Conservation (phyloP, 2,329 filamentous ascomycete species). For the Orbilia quercus region DNA sequence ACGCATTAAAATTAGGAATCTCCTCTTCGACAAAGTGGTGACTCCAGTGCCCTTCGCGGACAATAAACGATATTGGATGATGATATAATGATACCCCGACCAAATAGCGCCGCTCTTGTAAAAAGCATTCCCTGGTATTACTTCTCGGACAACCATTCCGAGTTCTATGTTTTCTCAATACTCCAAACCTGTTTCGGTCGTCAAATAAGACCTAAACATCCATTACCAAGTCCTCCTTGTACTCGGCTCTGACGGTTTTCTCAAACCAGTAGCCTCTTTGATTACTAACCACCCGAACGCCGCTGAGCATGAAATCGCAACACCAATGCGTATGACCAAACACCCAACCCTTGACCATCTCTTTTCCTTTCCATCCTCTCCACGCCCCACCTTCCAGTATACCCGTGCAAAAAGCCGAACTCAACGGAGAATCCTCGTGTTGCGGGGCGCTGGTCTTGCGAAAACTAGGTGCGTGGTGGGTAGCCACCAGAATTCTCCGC, state of each 20-base stretch:
- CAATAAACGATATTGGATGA: constrained; percentile 25
- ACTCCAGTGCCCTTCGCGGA: constrained; percentile 21
- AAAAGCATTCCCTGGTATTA: constrained; percentile 17
- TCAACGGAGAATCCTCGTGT: constrained; percentile 66
- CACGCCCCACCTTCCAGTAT: constrained; percentile 60
- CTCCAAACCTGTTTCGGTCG: too few species aligned
- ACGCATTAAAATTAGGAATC: constrained; percentile 17
- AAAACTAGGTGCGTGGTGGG: constrained; percentile 70
- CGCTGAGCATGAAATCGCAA: constrained; percentile 61
- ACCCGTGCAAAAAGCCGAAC: constrained; percentile 69
- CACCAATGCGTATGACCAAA: constrained; percentile 68
- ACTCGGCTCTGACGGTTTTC: constrained; percentile 40
- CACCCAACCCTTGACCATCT: constrained; percentile 64
- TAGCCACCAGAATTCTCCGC: constrained; percentile 66
- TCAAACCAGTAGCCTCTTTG: constrained; percentile 55
- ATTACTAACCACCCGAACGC: constrained; percentile 54
- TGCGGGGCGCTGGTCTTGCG: constrained; percentile 67
- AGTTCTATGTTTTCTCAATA: not conserved
- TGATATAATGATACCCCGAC: constrained; percentile 23
- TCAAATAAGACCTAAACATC: constrained; percentile 28
- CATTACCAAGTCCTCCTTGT: constrained; percentile 50
- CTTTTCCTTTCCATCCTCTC: constrained; percentile 60
- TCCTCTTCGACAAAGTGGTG: constrained; percentile 2
- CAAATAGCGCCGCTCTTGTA: constrained; percentile 8
- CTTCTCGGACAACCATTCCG: constrained; percentile 1